Evolutionary conservation across 345 rosid genomes (phyloP), one percentile per base, ranked within the genome.

Genomic region (Streptanthus diversifolius): DNA sequence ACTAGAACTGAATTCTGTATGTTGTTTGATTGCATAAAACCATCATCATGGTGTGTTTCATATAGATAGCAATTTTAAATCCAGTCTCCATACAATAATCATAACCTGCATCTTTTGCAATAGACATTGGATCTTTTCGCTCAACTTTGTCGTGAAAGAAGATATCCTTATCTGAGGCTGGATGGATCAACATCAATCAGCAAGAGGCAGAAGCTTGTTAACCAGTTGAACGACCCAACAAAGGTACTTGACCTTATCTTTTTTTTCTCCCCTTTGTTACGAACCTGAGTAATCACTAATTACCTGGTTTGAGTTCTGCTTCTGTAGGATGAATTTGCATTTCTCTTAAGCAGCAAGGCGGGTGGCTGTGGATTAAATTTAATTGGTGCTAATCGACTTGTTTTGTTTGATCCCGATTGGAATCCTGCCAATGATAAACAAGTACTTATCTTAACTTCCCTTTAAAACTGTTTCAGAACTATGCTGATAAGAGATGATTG

Each of bases 371-470:
- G 99, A 73, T 93, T 95, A 77, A 90, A 95, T 86, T 83, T 95
- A 75, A 88, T 95, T 3, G 96, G 99, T 52, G 97, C 96, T 71
- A 91, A 86, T 71, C 88, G 99, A 68, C 92, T 95, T 69, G 85
- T 95, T 79, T 79, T 95, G 81, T 95, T 95, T 65, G 99, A 95
- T 81, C 99, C 99, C 25, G 99, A 95, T 73, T 95, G 99, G 99
- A 95, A 95, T 85, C 99, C 99, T 73, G 99, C 99, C 82, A 95
- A 95, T 80, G 99, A 95, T 87, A 95, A 95, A 82, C 99, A 95
- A 80, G 99, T 88, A 88, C 37, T 75, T 48, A 40, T 67, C 60
- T 61, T 41, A 25, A 67, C 24, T 33, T 35, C 43, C 59, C 52
- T 43, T 70, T 54, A 45, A 8, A 44, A 49, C 17, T 33, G 25